phyloP scores from a whole-genome alignment of 306 rosid genomes.

The Dryas drummondii region DNA sequence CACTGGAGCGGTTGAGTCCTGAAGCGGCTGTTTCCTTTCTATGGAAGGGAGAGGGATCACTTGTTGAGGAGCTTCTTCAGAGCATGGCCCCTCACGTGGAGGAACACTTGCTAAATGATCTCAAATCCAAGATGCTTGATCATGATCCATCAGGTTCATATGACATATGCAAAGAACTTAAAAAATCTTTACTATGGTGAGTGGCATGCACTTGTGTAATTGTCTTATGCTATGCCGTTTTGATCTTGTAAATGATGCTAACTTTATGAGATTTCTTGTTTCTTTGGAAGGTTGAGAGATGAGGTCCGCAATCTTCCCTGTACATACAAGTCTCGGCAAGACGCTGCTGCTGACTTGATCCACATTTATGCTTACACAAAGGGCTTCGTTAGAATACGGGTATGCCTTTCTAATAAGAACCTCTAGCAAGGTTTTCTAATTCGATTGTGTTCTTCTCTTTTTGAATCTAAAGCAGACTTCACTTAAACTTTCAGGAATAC shows the following conservation, averaged over 20 bases:
- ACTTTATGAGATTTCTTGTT: slow-evolving; percentile 17
- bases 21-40: slow-evolving; percentile 66
- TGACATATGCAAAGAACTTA: slow-evolving; percentile 72
- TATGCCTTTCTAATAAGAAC: slow-evolving; percentile 29
- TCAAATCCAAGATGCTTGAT: slow-evolving; percentile 61
- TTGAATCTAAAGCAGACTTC: slow-evolving; percentile 7
- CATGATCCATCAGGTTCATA: slow-evolving; percentile 66
- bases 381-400: slow-evolving; percentile 88
- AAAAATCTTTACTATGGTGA: slow-evolving; percentile 74
- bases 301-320: slow-evolving; percentile 87
- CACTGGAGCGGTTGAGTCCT: slow-evolving; percentile 84
- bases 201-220: slow-evolving; percentile 15
- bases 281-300: slow-evolving; percentile 79
- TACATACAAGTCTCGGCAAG: slow-evolving; percentile 95
- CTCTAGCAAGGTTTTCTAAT: neutral
- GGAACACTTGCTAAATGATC: slow-evolving; percentile 60
- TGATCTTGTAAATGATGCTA: slow-evolving; percentile 8
- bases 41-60: slow-evolving; percentile 96
- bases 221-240: slow-evolving; percentile 9
- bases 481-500: slow-evolving; percentile 61
- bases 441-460: neutral
- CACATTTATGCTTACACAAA: slow-evolving; percentile 90
- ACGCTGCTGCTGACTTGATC: slow-evolving; percentile 98
- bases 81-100: slow-evolving; percentile 69
- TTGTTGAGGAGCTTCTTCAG: slow-evolving; percentile 88